Conservation (phyloP, 2,329 filamentous ascomycete species). For the Periconia macrospinosa region DNA sequence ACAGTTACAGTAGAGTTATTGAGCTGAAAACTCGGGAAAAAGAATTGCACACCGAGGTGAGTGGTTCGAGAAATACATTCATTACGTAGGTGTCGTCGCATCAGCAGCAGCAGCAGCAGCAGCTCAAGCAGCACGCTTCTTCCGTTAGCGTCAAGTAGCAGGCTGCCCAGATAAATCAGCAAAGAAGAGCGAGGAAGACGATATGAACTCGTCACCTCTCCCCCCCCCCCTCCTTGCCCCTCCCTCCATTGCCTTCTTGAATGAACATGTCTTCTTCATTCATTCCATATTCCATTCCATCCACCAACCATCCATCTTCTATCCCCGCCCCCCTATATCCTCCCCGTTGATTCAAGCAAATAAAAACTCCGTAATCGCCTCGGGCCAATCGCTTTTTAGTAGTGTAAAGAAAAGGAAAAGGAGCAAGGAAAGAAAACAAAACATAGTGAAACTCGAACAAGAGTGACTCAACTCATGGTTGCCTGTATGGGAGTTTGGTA, state of each 20-base stretch:
- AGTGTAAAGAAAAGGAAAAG: background rate
- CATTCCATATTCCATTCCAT: background rate
- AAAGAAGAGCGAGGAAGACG: background rate
- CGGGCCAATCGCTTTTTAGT: background rate
- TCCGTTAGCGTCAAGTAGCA: too few species aligned
- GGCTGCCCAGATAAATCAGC: background rate
- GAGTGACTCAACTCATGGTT: background rate
- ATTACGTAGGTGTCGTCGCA: background rate
- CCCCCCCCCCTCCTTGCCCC: background rate
- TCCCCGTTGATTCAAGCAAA: background rate
- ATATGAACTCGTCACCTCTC: background rate
- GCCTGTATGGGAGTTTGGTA: background rate
- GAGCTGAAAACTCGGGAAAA: too few species aligned
- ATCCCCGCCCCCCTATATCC: background rate
- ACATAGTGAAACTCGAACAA: background rate
- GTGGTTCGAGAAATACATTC: background rate
- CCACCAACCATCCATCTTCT: background rate
- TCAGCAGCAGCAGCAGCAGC: background rate
- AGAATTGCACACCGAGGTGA: too few species aligned
- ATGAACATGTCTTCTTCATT: too few species aligned
- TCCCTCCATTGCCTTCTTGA: background rate
- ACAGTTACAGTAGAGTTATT: too few species aligned
- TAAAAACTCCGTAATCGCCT: background rate
- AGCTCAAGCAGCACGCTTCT: background rate
- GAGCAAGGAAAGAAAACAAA: background rate